Conservation (phyloP, 495 filamentous ascomycete genomes). For the Cetradonia linearis region DNA sequence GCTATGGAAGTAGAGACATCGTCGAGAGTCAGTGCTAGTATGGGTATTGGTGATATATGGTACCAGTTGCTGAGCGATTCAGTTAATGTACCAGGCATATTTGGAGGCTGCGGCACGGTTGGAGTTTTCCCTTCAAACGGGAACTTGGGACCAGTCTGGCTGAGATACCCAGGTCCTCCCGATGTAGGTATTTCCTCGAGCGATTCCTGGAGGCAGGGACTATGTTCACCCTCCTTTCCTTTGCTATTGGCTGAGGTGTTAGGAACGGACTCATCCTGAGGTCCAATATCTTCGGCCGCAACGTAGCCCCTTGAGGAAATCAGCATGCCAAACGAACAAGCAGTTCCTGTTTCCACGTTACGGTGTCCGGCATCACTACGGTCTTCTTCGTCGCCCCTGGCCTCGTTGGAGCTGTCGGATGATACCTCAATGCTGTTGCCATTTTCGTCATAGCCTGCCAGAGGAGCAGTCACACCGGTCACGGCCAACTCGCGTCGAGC, state of each 20-base stretch:
- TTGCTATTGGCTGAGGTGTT: slow-evolving; percentile 1
- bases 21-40: slow-evolving; percentile 13
- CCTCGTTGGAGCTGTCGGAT: not conserved
- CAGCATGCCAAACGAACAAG: not conserved
- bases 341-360: not conserved
- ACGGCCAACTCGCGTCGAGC: not conserved
- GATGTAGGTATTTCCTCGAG: not conserved
- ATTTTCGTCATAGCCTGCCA: not conserved
- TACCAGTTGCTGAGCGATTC: slow-evolving; percentile 12
- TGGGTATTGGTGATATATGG: not conserved
- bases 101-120: not conserved
- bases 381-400: not conserved
- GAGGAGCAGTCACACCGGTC: not conserved
- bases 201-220: not conserved
- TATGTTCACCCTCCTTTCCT: not conserved
- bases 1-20: not conserved
- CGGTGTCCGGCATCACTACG: not conserved
- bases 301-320: not conserved
- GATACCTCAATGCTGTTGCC: not conserved
- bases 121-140: not conserved
- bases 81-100: slow-evolving; percentile 14
- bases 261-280: no score
- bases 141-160: not conserved
- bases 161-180: not conserved
- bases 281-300: not conserved